Evolutionary conservation across 148 eudicot species (phyloP).

Genomic region (Euryodendron excelsum): DNA sequence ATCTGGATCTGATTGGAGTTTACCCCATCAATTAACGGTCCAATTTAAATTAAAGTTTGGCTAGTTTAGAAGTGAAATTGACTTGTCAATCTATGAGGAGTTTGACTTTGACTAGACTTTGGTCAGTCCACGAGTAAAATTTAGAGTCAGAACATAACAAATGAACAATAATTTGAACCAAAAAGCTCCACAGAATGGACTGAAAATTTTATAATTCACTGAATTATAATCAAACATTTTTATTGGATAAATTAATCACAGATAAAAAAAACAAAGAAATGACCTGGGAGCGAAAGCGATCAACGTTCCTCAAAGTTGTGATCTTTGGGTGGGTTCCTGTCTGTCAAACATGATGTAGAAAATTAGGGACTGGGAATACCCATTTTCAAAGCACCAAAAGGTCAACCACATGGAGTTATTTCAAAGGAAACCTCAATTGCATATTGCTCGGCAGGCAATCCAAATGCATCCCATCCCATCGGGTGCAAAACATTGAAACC

Average conservation of each 20-base stretch:
- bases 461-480: slow-evolving; percentile 99
- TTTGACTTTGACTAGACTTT: background rate
- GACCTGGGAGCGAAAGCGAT: slow-evolving; percentile 82
- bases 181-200: background rate
- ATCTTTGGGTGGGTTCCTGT: slow-evolving; percentile 96
- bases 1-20: too few species aligned
- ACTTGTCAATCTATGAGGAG: background rate
- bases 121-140: background rate
- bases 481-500: slow-evolving; percentile 98
- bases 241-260: background rate
- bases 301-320: slow-evolving; percentile 82
- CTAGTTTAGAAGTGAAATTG: background rate
- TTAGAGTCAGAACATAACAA: background rate
- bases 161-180: background rate
- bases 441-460: slow-evolving; percentile 98
- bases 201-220: background rate
- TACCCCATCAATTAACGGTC: background rate
- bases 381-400: background rate
- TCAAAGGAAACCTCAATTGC: slow-evolving; percentile 74
- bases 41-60: background rate
- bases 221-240: background rate
- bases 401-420: slow-evolving; percentile 12
- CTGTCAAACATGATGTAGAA: slow-evolving; percentile 44
- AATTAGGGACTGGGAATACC: slow-evolving; percentile 22
- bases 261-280: background rate